These are phyloP conservation scores for Blastocystis sp. DNA, from an alignment of 352 stramenopile genomes.

Conservation along the genomic window DNA sequence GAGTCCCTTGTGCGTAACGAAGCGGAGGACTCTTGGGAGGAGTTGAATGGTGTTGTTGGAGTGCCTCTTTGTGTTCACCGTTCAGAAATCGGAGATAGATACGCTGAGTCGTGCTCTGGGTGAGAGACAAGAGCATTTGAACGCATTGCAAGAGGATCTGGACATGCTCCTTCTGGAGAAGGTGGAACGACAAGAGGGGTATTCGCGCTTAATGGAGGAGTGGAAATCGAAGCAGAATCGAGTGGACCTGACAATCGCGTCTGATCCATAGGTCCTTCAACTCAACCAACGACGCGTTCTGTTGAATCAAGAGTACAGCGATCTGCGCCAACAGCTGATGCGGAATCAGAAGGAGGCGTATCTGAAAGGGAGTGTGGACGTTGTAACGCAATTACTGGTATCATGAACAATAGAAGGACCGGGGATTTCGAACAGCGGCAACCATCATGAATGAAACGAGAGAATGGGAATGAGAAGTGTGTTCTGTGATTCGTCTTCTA, in stretches of 20 bases:
- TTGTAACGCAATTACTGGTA: not conserved
- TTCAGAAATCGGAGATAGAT: not conserved
- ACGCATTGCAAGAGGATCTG: not conserved
- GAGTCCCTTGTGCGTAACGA: constrained; percentile 20
- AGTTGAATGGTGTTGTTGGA: not conserved
- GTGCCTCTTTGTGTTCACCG: not conserved
- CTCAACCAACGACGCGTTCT: not conserved
- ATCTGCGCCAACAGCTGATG: not conserved
- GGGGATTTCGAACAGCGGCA: not conserved
- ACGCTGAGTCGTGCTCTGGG: not conserved
- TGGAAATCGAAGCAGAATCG: constrained; percentile 5
- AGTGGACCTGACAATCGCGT: not conserved
- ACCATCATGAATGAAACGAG: not conserved
- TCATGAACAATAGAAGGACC: constrained; percentile 11
- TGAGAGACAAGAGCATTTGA: not conserved
- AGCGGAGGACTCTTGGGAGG: not conserved
- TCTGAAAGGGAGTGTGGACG: not conserved
- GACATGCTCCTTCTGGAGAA: constrained; percentile 23
- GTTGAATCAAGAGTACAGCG: constrained; percentile 40
- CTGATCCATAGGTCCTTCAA: not conserved
- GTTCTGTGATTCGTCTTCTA: too few relatives aligned
- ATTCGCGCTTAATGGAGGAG: not conserved
- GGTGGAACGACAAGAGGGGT: constrained; percentile 9
- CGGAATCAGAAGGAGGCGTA: not conserved
- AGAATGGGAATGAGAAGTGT: not conserved